A percentile compares a stretch with the other conserved stretches of the same genome.
Conservation (phyloP, 2,329 filamentous ascomycete genomes). For the Alternaria gansuensis region DNA sequence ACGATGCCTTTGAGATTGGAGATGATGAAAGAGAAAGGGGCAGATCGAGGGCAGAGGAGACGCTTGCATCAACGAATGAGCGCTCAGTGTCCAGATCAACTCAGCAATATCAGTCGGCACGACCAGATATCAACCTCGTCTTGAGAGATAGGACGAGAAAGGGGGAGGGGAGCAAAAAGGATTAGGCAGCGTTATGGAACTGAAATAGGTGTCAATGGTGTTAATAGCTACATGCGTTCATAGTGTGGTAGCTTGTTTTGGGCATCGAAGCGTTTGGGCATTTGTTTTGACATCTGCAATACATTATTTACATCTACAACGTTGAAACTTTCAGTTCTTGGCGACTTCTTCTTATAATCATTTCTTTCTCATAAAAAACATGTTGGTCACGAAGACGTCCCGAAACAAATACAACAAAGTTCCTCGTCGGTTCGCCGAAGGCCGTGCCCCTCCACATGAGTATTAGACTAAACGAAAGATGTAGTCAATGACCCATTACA, state of each 20-base stretch:
- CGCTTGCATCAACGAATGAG: conserved; percentile 28
- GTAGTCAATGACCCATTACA: not conserved
- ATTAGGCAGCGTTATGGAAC: conserved; percentile 29
- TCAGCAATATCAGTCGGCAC: conserved; percentile 45
- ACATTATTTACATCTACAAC: conserved; percentile 4
- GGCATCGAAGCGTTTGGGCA: conserved; percentile 24
- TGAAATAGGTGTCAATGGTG: conserved; percentile 14
- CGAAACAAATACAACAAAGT: not conserved
- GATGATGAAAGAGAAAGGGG: conserved; percentile 46
- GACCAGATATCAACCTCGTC: conserved; percentile 43
- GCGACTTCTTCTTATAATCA: not conserved
- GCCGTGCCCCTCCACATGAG: conserved; percentile 14
- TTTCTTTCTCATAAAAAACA: not conserved
- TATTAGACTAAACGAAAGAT: not conserved
- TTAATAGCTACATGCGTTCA: conserved; percentile 17
- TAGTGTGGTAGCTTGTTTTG: conserved; percentile 14
- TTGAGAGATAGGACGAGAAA: conserved; percentile 42
- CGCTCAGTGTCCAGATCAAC: conserved; percentile 21
- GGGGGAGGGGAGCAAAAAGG: conserved; percentile 40
- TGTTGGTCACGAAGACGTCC: not conserved
- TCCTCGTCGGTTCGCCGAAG: conserved; percentile 12
- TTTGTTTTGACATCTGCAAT: conserved; percentile 18
- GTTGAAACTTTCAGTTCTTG: not conserved
- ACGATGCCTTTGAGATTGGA: conserved; percentile 62
- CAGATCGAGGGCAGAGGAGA: conserved; percentile 30